Conservation (phyloP, 2,329 filamentous ascomycete genomes). For the Colletotrichum limetticola region DNA sequence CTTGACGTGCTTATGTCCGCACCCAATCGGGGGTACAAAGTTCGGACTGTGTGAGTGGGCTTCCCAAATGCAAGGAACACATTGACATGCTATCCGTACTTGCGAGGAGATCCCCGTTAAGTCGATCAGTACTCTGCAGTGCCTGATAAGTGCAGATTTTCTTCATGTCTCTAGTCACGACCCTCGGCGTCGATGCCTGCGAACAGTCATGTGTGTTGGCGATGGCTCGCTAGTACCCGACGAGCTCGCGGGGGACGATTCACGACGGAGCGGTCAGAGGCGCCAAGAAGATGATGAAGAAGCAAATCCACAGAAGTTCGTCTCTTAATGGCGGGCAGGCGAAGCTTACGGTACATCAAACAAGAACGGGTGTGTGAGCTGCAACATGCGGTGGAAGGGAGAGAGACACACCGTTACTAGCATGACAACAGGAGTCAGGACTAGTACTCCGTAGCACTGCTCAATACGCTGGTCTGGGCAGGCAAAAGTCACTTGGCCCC, state of each 20-base stretch:
- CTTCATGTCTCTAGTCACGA: background rate
- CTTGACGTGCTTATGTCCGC: background rate
- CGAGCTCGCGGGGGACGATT: background rate
- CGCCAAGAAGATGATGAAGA: conserved; percentile 12
- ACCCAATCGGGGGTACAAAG: conserved; percentile 1
- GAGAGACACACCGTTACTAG: conserved; percentile 3
- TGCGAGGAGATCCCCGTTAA: conserved; percentile 16
- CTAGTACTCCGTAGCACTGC: background rate
- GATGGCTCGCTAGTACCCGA: background rate
- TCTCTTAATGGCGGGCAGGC: background rate
- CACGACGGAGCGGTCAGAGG: background rate
- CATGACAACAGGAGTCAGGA: background rate
- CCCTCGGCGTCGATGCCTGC: conserved; percentile 10
- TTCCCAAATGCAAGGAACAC: background rate
- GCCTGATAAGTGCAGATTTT: background rate
- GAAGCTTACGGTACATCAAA: conserved; percentile 8
- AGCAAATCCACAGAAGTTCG: background rate
- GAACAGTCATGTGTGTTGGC: too few species aligned
- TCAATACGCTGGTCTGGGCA: background rate
- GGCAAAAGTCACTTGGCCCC: background rate
- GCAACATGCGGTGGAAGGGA: conserved; percentile 12
- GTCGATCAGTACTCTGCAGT: conserved; percentile 18
- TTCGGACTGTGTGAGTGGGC: background rate
- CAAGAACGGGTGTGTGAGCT: conserved; percentile 6
- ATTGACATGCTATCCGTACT: background rate